Conservation (phyloP, 805 yeast genomes). For the Phaffomyces antillensis region DNA sequence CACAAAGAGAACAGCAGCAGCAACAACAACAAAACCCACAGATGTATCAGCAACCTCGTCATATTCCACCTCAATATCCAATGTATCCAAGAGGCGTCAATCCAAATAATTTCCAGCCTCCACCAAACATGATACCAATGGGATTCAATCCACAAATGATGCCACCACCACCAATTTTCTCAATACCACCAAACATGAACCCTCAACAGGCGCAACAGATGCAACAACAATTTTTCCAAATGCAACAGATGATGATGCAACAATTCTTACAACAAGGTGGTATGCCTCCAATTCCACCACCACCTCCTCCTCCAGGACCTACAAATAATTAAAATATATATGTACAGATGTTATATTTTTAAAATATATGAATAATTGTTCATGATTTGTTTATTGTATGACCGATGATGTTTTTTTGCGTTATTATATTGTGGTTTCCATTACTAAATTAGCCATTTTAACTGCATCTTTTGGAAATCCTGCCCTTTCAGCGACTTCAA, state of each 20-base stretch:
- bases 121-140: constrained; percentile 9
- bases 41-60: neutral
- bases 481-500: constrained; percentile 92
- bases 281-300: too few species aligned
- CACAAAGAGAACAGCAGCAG: constrained; percentile 18
- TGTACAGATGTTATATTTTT: neutral
- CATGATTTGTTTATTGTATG: neutral
- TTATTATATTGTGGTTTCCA: constrained; percentile 21
- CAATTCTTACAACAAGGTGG: constrained; percentile 11
- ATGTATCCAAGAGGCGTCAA: neutral
- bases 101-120: constrained; percentile 15
- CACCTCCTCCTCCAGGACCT: neutral
- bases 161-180: constrained; percentile 12
- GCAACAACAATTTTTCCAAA: constrained; percentile 26
- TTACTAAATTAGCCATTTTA: constrained; percentile 70
- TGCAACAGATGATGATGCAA: constrained; percentile 24
- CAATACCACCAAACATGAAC: constrained; percentile 22
- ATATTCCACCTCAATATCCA: neutral
- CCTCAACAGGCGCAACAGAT: constrained; percentile 21
- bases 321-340: constrained; percentile 1
- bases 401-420: neutral
- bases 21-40: neutral
- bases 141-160: constrained; percentile 6
- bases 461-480: constrained; percentile 84
- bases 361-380: neutral